Evolutionary conservation across 495 filamentous ascomycete genomes (phyloP), one percentile per base, ranked within the genome.

Genomic region (Chlorociboria aeruginascens): DNA sequence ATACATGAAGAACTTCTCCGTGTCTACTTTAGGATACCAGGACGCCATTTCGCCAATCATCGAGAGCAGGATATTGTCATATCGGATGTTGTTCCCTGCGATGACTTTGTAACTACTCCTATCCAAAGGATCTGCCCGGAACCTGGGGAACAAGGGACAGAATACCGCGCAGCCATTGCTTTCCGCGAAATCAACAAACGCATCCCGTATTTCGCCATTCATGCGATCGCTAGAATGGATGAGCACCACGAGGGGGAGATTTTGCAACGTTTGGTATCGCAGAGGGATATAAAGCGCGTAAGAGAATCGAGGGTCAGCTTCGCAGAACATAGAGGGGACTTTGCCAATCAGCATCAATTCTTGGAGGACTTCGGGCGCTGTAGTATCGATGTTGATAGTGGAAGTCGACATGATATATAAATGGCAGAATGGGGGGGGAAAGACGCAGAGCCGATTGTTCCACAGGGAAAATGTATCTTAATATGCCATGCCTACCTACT

Each of bases 21-120:
- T 62, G 1, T 50, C 56, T 13, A 63, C 62, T 8, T 48, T 57
- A 1, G 57, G 59, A 52, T 50, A 60, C 7, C 52, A 45, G 2
- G 4, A 8, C 20, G 54, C 48, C 6, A 62, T 51, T 45, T 63
- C 56, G 36, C 53, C 58, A 33, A 57, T 31, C 14, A 63, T 61
- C 6, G 48, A 48, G 36, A 59, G 35, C 4, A 61, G 36, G 32
- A 51, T 52, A 6, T 51, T 47, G 39, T 59, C 59, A 3, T 51
- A 50, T 6, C 53, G 56, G 29, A 61, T 20, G 1, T 49, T 55
- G 40, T 46, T 50, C 12, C 48, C 57, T 28, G 41, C 46, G 31
- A 59, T 43, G 25, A 59, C 10, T 32, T 57, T 59, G 29, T 57
- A 61, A 3, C 45, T 58, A 34, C 59, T 53, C 38, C 59, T 38